These are phyloP conservation scores for Colletotrichum brevisporum DNA, from an alignment of 2,329 filamentous ascomycete species.

Conservation along the genomic window DNA sequence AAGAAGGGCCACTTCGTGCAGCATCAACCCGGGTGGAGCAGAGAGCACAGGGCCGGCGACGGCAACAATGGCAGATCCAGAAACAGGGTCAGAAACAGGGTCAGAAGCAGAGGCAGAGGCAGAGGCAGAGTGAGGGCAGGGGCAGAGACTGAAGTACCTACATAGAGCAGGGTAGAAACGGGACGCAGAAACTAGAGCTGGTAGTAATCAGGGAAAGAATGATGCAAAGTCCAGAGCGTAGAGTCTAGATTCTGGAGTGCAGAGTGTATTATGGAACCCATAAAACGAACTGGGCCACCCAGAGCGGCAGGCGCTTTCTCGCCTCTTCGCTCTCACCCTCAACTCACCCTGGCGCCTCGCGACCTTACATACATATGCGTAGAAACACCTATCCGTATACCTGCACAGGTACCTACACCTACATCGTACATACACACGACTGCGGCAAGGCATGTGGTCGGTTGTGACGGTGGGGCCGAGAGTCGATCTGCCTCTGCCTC, in stretches of 20 bases:
- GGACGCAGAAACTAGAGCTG: constrained; percentile 13
- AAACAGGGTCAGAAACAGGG: background rate
- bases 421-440: background rate
- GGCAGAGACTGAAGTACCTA: background rate
- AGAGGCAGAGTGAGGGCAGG: background rate
- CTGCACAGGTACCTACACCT: no score
- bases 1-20: constrained; percentile 3
- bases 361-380: no score
- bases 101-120: background rate
- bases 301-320: constrained; percentile 16
- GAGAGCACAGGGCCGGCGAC: background rate
- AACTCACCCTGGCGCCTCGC: no score
- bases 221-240: background rate
- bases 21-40: constrained; percentile 11
- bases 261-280: background rate
- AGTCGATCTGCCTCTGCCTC: constrained; percentile 1
- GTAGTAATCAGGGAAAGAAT: background rate
- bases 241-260: no score
- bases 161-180: background rate
- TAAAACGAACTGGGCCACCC: constrained; percentile 5
- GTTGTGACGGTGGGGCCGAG: constrained; percentile 28
- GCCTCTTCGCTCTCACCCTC: background rate
- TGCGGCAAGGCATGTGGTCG: constrained; percentile 31
- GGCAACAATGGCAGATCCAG: background rate
- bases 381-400: no score